Percentiles rank a stretch among this genome's conserved stretches.
Evolutionary conservation across 2,329 filamentous ascomycete genomes (phyloP).

Genomic region (Fusarium avenaceum): DNA sequence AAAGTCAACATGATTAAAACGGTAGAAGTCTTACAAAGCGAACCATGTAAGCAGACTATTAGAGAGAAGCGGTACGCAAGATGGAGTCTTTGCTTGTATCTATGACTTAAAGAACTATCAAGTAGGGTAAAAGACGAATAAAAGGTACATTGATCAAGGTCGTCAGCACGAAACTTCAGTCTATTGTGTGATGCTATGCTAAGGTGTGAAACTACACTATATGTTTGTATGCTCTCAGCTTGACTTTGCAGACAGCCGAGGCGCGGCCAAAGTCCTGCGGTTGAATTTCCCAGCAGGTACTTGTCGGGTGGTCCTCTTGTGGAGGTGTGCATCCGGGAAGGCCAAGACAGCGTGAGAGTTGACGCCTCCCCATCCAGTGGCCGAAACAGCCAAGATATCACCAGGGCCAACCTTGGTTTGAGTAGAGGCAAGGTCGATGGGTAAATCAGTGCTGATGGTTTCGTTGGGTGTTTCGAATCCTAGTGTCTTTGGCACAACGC

Average conservation of each 20-base stretch:
- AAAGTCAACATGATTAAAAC: too few species aligned
- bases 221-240: background rate
- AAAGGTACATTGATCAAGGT: too few species aligned
- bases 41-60: too few species aligned
- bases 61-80: too few species aligned
- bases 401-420: background rate
- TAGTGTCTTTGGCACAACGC: background rate
- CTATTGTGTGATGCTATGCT: too few species aligned
- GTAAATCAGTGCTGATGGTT: background rate
- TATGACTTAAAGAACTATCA: too few species aligned
- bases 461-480: background rate
- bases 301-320: background rate
- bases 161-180: too few species aligned
- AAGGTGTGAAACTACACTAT: too few species aligned
- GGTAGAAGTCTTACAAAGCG: too few species aligned
- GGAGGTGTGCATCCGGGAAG: background rate
- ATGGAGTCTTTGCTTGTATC: too few species aligned
- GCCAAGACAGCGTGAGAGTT: slow-evolving; percentile 1
- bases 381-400: background rate
- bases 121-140: too few species aligned
- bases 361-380: background rate
- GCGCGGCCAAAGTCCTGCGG: background rate
- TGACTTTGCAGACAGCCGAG: background rate
- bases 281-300: background rate
- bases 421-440: background rate